Evolutionary conservation across 768 basidiomycete species (phyloP), one percentile per base, ranked within the genome.

Genomic region (Trametes gibbosa): DNA sequence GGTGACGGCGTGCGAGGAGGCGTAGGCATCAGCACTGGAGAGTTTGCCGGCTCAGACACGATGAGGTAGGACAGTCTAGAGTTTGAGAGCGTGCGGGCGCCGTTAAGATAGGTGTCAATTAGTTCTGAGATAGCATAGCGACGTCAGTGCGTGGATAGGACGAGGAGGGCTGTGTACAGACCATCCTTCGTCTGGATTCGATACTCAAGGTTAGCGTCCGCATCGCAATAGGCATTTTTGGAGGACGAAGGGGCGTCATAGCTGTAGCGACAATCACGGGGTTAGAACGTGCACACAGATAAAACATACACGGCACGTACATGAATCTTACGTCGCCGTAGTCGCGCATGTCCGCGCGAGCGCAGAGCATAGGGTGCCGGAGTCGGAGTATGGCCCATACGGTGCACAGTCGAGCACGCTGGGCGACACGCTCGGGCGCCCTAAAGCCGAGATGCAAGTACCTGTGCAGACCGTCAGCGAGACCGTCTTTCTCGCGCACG

Each of bases 361-460:
- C 82, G 2, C 82, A 83, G n/a, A 95, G 79, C 3, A 92, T 75
- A 5, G 90, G 86, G 68, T 95, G 91, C 2, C 84, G 78, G 8
- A 81, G 65, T 14, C 89, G 80, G 49, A 92, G 76, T 46, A 89
- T 84, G 0, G 89, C 83, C 91, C 91, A 93, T 9, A 83, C 81
- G 19, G 80, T 63, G 37, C 72, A 71, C 8, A 92, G 76, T 10
- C 90, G 80, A 2, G 70, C 66, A 3, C 75, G 76, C 0, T 68
- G 67, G 23, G 88, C 66, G 42, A 83, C 64, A 10, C 64, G 64
- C 3, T 74, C 58, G 0, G 80, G 77, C 3, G 85, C 82, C 35
- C 66, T 70, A 70, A 90, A 84, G 1, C 85, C 86, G 37, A 93
- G 75, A 68, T 91, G 89, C 41, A 93, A 75, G 69, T 92, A 92